phyloP scores from a whole-genome alignment of 2,329 filamentous ascomycete genomes.

The Penicillium fuscoglaucum region DNA sequence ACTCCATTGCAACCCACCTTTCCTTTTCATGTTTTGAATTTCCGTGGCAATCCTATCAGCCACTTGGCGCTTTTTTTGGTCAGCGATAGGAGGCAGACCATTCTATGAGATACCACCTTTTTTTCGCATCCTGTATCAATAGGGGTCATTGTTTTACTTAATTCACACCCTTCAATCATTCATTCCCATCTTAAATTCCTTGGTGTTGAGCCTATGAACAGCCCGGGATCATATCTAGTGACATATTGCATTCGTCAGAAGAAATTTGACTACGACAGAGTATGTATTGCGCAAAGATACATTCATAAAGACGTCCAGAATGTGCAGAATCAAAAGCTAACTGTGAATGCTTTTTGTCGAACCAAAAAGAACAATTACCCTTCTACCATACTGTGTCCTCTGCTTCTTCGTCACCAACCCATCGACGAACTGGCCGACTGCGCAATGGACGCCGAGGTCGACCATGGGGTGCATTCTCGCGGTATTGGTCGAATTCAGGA shows the following conservation, averaged over 20 bases:
- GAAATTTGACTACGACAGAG: neutral
- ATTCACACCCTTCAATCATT: slow-evolving; percentile 18
- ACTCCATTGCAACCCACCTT: neutral
- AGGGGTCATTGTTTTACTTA: slow-evolving; percentile 19
- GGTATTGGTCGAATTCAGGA: slow-evolving; percentile 45
- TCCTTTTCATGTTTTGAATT: slow-evolving; percentile 13
- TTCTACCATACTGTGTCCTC: slow-evolving; percentile 19
- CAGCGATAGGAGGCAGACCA: slow-evolving; percentile 19
- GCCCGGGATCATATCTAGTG: neutral
- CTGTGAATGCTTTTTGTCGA: neutral
- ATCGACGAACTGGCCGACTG: slow-evolving; percentile 24
- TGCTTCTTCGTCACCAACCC: slow-evolving; percentile 14
- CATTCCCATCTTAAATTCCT: too few species aligned
- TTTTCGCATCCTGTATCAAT: slow-evolving; percentile 25
- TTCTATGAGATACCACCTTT: slow-evolving; percentile 30
- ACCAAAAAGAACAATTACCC: neutral
- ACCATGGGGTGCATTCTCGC: slow-evolving; percentile 18
- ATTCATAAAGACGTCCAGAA: neutral
- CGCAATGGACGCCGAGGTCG: slow-evolving; percentile 21
- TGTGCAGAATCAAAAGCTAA: neutral
- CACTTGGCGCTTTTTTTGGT: slow-evolving; percentile 18
- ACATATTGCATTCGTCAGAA: neutral
- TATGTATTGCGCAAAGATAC: neutral
- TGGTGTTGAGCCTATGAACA: neutral
- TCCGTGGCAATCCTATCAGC: slow-evolving; percentile 5